Evolutionary conservation across 768 basidiomycete species (phyloP).

Genomic region (Tricholoma matsutake): DNA sequence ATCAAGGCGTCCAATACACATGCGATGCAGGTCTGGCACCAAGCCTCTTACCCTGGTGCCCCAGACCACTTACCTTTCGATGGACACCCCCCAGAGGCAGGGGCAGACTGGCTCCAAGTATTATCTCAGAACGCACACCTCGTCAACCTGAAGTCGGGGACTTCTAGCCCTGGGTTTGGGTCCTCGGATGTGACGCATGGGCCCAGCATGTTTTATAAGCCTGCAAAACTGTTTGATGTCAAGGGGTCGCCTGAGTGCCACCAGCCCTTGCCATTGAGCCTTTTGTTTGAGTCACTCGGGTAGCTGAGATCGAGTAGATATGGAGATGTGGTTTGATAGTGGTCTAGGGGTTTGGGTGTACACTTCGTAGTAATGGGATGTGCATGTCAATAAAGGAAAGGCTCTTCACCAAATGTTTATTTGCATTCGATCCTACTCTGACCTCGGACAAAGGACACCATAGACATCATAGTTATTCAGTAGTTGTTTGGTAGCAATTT

Average conservation of each 20-base stretch:
- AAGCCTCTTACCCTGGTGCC: not conserved
- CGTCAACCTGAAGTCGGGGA: not conserved
- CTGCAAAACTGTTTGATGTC: not conserved
- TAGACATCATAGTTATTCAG: no score
- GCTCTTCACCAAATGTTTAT: no score
- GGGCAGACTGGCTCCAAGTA: not conserved
- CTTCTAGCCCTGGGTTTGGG: not conserved
- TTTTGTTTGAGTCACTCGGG: no score
- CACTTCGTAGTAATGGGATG: no score
- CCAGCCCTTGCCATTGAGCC: no score
- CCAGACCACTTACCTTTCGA: not conserved
- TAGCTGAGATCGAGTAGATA: no score
- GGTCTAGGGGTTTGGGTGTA: no score
- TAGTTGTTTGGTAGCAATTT: no score
- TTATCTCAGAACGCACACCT: not conserved
- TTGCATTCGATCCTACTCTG: no score
- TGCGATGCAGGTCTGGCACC: not conserved
- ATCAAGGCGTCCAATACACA: not conserved
- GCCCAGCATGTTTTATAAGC: not conserved
- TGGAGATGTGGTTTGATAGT: no score
- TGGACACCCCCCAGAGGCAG: not conserved
- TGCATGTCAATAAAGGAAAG: no score
- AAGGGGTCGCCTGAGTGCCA: not conserved
- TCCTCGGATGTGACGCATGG: not conserved
- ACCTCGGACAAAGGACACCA: no score